A percentile compares a stretch with the other conserved stretches of the same genome.
Conservation (phyloP, 495 filamentous ascomycete genomes). For the Aspergillus avenaceus region DNA sequence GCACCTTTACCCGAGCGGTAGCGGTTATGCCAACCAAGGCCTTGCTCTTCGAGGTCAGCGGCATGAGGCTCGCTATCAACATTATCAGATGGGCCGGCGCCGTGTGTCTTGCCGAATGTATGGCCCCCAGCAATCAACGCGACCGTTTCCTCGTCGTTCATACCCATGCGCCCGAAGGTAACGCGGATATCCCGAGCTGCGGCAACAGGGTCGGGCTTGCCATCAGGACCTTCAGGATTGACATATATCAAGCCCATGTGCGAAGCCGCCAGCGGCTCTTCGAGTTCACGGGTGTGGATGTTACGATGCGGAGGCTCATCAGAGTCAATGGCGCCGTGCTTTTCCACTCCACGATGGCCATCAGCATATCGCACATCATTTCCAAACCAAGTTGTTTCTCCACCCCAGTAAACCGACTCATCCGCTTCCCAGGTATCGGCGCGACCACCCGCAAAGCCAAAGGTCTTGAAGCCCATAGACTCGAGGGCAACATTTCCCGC, state of each 20-base stretch:
- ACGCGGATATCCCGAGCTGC: conserved; percentile 63
- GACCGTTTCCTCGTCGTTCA: conserved; percentile 75
- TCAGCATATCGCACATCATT: conserved; percentile 61
- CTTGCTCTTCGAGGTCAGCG: conserved; percentile 56
- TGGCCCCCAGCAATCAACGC: conserved; percentile 73
- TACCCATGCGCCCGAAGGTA: conserved; percentile 72
- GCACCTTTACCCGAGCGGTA: conserved; percentile 56
- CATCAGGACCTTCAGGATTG: conserved; percentile 72
- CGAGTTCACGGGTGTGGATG: conserved; percentile 57
- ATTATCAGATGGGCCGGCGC: conserved; percentile 54
- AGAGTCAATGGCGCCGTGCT: background rate
- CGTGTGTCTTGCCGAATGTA: conserved; percentile 72
- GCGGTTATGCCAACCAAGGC: conserved; percentile 62
- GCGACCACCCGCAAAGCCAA: conserved; percentile 68
- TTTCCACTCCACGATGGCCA: conserved; percentile 38
- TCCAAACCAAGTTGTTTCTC: conserved; percentile 65
- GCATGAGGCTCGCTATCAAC: conserved; percentile 62
- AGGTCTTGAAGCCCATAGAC: conserved; percentile 69
- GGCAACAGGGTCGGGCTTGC: conserved; percentile 61
- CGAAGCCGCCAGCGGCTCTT: conserved; percentile 58
- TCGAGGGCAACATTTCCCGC: conserved; percentile 72
- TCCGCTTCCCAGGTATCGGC: conserved; percentile 67
- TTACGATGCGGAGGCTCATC: conserved; percentile 41
- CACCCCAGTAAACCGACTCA: conserved; percentile 70
- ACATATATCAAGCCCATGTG: conserved; percentile 77